A percentile compares a stretch with the other conserved stretches of the same genome.
These are phyloP conservation scores for Dioszegia hungarica DNA, from an alignment of 768 basidiomycete genomes.

Conservation along the genomic window DNA sequence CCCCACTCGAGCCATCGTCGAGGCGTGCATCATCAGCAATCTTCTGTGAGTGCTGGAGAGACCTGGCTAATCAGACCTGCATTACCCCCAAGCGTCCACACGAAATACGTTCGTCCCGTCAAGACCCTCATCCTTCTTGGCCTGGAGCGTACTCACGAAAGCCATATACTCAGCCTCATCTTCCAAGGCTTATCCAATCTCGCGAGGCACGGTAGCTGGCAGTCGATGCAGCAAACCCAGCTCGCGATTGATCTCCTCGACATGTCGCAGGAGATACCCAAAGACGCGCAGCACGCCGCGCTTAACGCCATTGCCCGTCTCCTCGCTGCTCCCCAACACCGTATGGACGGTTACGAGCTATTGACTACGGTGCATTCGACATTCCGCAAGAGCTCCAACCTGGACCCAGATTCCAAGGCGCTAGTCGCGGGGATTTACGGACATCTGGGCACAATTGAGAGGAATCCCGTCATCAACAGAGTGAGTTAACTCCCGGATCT, in stretches of 20 bases:
- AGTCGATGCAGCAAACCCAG: constrained; percentile 19
- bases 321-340: constrained; percentile 28
- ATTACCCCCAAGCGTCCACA: constrained; percentile 28
- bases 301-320: constrained; percentile 37
- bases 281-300: constrained; percentile 39
- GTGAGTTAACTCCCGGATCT: constrained; percentile 15
- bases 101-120: constrained; percentile 40
- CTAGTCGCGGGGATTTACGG: constrained; percentile 37
- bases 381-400: constrained; percentile 13
- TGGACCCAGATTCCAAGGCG: constrained; percentile 36
- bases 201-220: constrained; percentile 33
- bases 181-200: constrained; percentile 41
- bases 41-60: constrained; percentile 17
- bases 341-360: constrained; percentile 32
- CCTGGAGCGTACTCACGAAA: constrained; percentile 18
- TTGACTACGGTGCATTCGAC: constrained; percentile 32
- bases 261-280: constrained; percentile 37
- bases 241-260: constrained; percentile 34
- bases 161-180: constrained; percentile 27
- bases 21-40: constrained; percentile 44
- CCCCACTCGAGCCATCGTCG: constrained; percentile 33
- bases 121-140: constrained; percentile 37
- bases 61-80: constrained; percentile 27
- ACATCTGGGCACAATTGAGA: constrained; percentile 39
- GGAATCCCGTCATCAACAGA: constrained; percentile 41